These are phyloP conservation scores for Tripidium arundinaceum DNA, from an alignment of 202 grass and related monocot species.

Conservation along the genomic window DNA sequence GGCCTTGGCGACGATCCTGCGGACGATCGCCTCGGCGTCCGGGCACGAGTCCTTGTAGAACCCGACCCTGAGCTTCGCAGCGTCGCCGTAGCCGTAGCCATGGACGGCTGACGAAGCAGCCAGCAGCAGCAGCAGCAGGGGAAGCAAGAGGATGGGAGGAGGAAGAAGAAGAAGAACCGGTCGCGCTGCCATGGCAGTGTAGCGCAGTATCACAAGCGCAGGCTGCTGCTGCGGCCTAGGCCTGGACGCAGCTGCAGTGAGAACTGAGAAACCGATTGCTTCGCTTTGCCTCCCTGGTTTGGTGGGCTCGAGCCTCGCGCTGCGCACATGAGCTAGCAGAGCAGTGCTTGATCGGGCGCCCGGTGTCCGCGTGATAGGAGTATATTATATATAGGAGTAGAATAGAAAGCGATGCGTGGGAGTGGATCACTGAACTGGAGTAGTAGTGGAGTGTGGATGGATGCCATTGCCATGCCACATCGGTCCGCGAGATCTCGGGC, in stretches of 20 bases:
- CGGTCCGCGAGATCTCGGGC: slow-evolving; percentile 29
- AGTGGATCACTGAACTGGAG: neutral
- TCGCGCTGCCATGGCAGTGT: slow-evolving; percentile 18
- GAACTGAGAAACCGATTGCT: neutral
- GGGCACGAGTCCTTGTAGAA: slow-evolving; percentile 63
- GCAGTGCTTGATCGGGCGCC: neutral
- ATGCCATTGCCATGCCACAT: neutral
- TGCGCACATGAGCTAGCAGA: slow-evolving; percentile 24
- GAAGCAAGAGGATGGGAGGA: neutral
- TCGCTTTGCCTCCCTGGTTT: neutral
- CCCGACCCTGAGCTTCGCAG: slow-evolving; percentile 34
- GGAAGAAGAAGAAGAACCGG: neutral
- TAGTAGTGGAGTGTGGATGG: neutral
- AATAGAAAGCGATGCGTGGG: neutral
- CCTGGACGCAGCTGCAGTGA: neutral
- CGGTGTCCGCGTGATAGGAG: neutral
- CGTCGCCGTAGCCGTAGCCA: neutral
- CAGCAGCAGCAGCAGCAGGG: neutral
- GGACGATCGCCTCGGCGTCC: slow-evolving; percentile 54
- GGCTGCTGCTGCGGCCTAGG: neutral
- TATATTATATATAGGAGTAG: neutral
- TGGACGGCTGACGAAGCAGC: slow-evolving; percentile 7
- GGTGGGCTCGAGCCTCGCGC: slow-evolving; percentile 24
- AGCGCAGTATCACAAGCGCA: neutral
- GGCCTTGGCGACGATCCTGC: slow-evolving; percentile 32